Evolutionary conservation across 1,284 basidiomycete genomes (phyloP).

Genomic region (Puccinia hordei): DNA sequence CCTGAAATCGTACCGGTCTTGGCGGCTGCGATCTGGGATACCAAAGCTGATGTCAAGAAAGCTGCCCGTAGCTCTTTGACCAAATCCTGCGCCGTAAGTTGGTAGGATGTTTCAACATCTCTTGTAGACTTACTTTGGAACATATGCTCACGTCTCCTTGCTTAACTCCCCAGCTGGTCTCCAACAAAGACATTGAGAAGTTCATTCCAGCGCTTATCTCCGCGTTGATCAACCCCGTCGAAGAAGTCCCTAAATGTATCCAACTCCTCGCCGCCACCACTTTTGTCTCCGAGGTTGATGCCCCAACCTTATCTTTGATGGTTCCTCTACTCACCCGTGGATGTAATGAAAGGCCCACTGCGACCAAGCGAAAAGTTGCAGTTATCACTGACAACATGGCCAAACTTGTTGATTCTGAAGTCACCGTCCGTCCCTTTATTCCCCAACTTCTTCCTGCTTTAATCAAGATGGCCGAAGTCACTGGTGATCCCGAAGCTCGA

Average conservation of each 20-base stretch:
- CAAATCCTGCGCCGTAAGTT: constrained; percentile 77
- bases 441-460: constrained; percentile 91
- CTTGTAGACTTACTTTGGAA: not conserved
- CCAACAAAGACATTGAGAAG: constrained; percentile 97
- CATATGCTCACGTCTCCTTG: not conserved
- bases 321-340: constrained; percentile 95
- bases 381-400: constrained; percentile 98
- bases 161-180: constrained; percentile 64
- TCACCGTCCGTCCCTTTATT: constrained; percentile 93
- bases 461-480: constrained; percentile 86
- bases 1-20: constrained; percentile 96
- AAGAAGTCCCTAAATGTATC: constrained; percentile 97
- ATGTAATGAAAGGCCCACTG: constrained; percentile 88
- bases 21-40: constrained; percentile 97
- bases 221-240: constrained; percentile 96
- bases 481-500: constrained; percentile 94
- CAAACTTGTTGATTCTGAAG: constrained; percentile 92
- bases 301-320: constrained; percentile 97
- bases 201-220: constrained; percentile 98
- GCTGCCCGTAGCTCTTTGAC: constrained; percentile 91
- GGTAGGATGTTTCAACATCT: constrained; percentile 72
- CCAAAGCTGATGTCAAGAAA: constrained; percentile 99
- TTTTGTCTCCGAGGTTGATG: constrained; percentile 99
- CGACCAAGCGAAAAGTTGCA: constrained; percentile 94
- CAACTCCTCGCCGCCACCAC: constrained; percentile 96